Evolutionary conservation across 805 yeast genomes (phyloP).

Genomic region (Candida vaughaniae): DNA sequence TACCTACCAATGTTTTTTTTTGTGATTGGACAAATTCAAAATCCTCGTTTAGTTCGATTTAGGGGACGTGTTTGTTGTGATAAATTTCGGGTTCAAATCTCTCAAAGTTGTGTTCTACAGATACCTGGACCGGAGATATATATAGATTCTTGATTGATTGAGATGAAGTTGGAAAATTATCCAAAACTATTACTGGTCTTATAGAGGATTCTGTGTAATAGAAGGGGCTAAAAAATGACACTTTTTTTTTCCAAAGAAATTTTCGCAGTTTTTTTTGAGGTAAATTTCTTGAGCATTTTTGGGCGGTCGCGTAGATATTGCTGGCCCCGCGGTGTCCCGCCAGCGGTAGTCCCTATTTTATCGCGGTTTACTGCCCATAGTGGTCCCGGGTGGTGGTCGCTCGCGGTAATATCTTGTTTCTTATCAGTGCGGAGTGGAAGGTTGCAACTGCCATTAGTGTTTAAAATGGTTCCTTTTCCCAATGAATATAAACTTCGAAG

Average conservation of each 20-base stretch:
- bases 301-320: too few species aligned
- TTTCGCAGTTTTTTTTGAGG: conserved; percentile 5
- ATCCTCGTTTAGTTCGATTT: too few species aligned
- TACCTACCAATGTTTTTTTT: not conserved
- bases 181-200: not conserved
- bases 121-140: not conserved
- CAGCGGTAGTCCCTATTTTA: too few species aligned
- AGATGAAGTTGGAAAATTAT: not conserved
- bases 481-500: conserved; percentile 43
- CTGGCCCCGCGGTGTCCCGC: too few species aligned
- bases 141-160: not conserved
- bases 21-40: not conserved
- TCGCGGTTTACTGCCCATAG: too few species aligned
- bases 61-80: not conserved
- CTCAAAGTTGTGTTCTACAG: not conserved
- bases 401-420: too few species aligned
- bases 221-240: conserved; percentile 11
- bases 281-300: too few species aligned
- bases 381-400: too few species aligned
- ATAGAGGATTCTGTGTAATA: not conserved
- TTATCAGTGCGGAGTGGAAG: too few species aligned
- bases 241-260: conserved; percentile 1
- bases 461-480: conserved; percentile 19
- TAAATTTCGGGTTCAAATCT: not conserved
- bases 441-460: too few species aligned